Evolutionary conservation across 2,329 filamentous ascomycete species (phyloP).

Genomic region (Aspergillus clavatus): DNA sequence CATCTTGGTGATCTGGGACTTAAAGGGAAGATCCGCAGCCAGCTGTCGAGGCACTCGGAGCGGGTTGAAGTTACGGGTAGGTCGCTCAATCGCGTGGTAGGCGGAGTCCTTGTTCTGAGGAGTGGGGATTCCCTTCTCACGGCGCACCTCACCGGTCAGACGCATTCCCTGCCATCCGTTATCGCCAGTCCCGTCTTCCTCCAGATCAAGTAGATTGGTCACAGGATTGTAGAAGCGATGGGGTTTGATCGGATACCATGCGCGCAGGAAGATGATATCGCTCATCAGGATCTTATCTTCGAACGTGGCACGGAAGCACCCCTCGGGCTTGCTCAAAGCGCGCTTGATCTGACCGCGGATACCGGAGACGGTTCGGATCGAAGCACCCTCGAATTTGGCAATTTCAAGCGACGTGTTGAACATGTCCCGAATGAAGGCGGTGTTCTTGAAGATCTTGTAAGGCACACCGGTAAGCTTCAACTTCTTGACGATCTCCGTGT

Average conservation of each 20-base stretch:
- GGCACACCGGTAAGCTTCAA: constrained; percentile 90
- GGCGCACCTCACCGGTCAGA: constrained; percentile 84
- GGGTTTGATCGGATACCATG: constrained; percentile 95
- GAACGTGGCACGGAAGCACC: constrained; percentile 93
- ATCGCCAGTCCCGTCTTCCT: constrained; percentile 30
- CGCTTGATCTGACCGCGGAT: constrained; percentile 96
- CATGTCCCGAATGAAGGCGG: constrained; percentile 98
- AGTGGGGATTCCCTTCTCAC: constrained; percentile 67
- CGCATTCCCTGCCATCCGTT: constrained; percentile 81
- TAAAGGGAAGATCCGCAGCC: constrained; percentile 82
- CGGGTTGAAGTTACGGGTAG: constrained; percentile 70
- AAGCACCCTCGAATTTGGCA: constrained; percentile 94
- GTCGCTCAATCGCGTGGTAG: constrained; percentile 62
- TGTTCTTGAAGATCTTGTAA: constrained; percentile 99
- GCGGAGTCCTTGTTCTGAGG: constrained; percentile 78
- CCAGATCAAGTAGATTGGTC: constrained; percentile 73
- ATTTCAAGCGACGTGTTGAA: constrained; percentile 90
- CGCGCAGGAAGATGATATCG: constrained; percentile 92
- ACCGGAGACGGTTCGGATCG: constrained; percentile 92
- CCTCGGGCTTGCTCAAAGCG: constrained; percentile 86
- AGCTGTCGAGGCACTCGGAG: constrained; percentile 46
- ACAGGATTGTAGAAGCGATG: constrained; percentile 96
- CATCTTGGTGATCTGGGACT: constrained; percentile 80
- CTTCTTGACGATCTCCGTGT: constrained; percentile 98
- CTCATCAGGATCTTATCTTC: constrained; percentile 97